Evolutionary conservation across 1,284 basidiomycete species (phyloP).

Genomic region (Pseudozyma thailandica): DNA sequence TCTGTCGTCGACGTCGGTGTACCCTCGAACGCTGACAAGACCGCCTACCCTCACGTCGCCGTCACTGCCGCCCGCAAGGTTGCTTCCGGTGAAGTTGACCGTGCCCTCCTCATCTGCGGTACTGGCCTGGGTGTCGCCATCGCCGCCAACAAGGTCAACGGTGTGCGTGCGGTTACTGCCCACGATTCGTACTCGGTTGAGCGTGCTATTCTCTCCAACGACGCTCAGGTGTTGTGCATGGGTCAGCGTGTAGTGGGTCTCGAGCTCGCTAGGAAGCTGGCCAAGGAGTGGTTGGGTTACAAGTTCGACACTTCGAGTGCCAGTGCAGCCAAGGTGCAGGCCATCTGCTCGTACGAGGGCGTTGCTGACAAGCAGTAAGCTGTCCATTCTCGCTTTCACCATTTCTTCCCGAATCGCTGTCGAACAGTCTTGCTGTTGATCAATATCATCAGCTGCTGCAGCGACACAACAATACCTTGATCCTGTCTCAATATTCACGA

Average conservation of each 20-base stretch:
- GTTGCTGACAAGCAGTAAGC: slow-evolving; percentile 46
- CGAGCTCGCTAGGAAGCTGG: slow-evolving; percentile 69
- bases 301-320: slow-evolving; percentile 69
- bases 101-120: slow-evolving; percentile 70
- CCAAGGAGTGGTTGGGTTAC: slow-evolving; percentile 70
- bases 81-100: slow-evolving; percentile 69
- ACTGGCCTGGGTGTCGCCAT: slow-evolving; percentile 70
- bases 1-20: slow-evolving; percentile 59
- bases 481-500: no score
- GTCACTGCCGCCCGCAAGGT: slow-evolving; percentile 70
- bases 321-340: slow-evolving; percentile 69
- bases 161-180: slow-evolving; percentile 69
- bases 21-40: slow-evolving; percentile 61
- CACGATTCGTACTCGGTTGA: slow-evolving; percentile 71
- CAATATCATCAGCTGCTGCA: no score
- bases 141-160: slow-evolving; percentile 69
- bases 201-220: slow-evolving; percentile 69
- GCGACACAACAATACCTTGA: no score
- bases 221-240: slow-evolving; percentile 70
- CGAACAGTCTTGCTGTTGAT: no score
- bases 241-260: slow-evolving; percentile 70
- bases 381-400: neutral
- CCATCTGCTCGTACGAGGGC: slow-evolving; percentile 61
- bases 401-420: no score
- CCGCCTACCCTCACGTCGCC: slow-evolving; percentile 70